A percentile compares a stretch with the other conserved stretches of the same genome.
Conservation (phyloP, 2,329 filamentous ascomycete species). For the Geosmithia putterillii region DNA sequence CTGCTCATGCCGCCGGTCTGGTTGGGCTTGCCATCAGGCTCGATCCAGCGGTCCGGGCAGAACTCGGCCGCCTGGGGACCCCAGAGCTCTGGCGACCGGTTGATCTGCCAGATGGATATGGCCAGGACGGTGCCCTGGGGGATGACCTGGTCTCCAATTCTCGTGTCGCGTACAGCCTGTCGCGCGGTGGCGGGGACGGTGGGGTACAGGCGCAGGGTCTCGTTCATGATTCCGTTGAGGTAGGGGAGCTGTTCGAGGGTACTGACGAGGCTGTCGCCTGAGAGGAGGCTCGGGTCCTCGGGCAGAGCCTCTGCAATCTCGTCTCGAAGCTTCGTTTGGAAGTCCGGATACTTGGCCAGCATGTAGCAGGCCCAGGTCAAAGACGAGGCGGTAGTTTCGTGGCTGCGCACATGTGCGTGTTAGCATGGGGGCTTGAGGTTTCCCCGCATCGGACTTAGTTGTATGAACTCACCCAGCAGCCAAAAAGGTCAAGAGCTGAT, state of each 20-base stretch:
- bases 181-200: slow-evolving; percentile 55
- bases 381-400: slow-evolving; percentile 54
- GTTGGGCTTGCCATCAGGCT: slow-evolving; percentile 34
- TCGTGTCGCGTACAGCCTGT: slow-evolving; percentile 40
- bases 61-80: slow-evolving; percentile 54
- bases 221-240: slow-evolving; percentile 56
- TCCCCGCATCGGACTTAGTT: not conserved
- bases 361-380: slow-evolving; percentile 51
- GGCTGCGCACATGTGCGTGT: slow-evolving; percentile 16
- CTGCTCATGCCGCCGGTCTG: slow-evolving; percentile 55
- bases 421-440: not conserved
- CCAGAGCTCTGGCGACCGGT: slow-evolving; percentile 53
- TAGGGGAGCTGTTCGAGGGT: slow-evolving; percentile 53
- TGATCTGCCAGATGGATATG: slow-evolving; percentile 46
- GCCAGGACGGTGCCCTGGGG: slow-evolving; percentile 54
- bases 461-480: slow-evolving; percentile 34
- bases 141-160: slow-evolving; percentile 43
- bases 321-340: slow-evolving; percentile 45
- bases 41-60: slow-evolving; percentile 56
- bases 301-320: slow-evolving; percentile 44
- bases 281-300: not conserved
- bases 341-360: slow-evolving; percentile 43
- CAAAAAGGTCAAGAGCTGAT: slow-evolving; percentile 43
- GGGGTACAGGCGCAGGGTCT: slow-evolving; percentile 55
- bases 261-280: slow-evolving; percentile 23